phyloP scores from a whole-genome alignment of 768 basidiomycete species.

The Tylopilus felleus region DNA sequence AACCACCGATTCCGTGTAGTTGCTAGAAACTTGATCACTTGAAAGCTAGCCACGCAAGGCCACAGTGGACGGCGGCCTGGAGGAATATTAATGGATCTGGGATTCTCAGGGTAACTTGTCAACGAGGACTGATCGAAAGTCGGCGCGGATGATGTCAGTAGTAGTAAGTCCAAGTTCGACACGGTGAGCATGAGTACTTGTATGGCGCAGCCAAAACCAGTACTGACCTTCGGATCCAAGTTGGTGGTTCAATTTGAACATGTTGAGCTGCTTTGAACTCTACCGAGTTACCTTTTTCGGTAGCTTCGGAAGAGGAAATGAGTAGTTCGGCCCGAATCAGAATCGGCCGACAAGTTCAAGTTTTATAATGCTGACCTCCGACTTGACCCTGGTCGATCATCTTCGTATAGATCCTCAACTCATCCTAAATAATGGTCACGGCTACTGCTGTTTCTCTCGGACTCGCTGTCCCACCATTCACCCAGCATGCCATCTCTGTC shows the following conservation, averaged over 20 bases:
- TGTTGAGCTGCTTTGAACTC: not conserved
- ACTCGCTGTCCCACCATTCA: slow-evolving; percentile 58
- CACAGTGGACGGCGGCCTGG: not conserved
- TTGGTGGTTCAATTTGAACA: not conserved
- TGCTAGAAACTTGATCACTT: not conserved
- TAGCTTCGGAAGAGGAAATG: too few relatives aligned
- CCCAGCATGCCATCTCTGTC: slow-evolving; percentile 91
- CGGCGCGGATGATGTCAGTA: not conserved
- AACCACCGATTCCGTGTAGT: not conserved
- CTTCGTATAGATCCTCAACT: too few relatives aligned
- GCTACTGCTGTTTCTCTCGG: slow-evolving; percentile 36
- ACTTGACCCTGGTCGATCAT: too few relatives aligned
- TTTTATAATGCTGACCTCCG: too few relatives aligned
- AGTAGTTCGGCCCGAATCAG: too few relatives aligned
- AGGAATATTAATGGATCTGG: not conserved
- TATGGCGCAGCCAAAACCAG: not conserved
- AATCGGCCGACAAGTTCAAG: too few relatives aligned
- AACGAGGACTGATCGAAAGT: not conserved
- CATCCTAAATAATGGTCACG: slow-evolving; percentile 1
- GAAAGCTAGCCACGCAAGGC: not conserved
- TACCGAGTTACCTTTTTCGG: not conserved
- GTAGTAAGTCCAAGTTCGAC: not conserved
- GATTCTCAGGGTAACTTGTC: not conserved
- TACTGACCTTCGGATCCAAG: too few relatives aligned
- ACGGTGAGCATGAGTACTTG: not conserved